These are phyloP conservation scores for Gloeopeniophorella convolvens DNA, from an alignment of 768 basidiomycete species.

Conservation along the genomic window DNA sequence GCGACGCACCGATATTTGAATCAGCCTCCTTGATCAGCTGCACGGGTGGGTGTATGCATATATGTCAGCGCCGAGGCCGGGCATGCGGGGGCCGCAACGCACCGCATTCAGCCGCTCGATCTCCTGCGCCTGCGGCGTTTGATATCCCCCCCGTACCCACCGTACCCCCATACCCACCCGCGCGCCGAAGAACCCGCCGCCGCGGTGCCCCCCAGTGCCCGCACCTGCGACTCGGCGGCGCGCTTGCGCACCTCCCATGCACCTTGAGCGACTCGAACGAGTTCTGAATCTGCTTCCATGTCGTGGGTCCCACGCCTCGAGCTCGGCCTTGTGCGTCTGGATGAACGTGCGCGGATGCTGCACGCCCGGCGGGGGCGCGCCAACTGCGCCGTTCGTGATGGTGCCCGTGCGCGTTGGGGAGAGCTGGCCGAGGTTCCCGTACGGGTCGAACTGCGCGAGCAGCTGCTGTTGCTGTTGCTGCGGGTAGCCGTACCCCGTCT, in stretches of 20 bases:
- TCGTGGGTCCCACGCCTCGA: constrained; percentile 35
- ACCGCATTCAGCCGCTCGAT: constrained; percentile 53
- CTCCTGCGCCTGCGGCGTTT: constrained; percentile 32
- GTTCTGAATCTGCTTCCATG: constrained; percentile 36
- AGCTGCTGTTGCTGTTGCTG: constrained; percentile 13
- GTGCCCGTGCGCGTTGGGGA: not conserved
- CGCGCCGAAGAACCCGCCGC: constrained; percentile 30
- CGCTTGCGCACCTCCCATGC: constrained; percentile 58
- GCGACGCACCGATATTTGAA: constrained; percentile 40
- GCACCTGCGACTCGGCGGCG: constrained; percentile 44
- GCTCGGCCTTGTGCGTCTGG: constrained; percentile 53
- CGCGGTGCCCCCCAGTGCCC: constrained; percentile 36
- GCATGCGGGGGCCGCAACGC: constrained; percentile 23
- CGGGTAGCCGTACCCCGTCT: constrained; percentile 18
- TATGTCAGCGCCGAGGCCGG: too few relatives aligned
- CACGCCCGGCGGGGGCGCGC: constrained; percentile 28
- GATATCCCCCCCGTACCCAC: constrained; percentile 13
- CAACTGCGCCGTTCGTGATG: not conserved
- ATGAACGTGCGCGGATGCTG: constrained; percentile 67
- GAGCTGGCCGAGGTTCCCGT: constrained; percentile 8
- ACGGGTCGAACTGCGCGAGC: constrained; percentile 21
- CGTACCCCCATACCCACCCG: constrained; percentile 23
- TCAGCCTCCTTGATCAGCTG: constrained; percentile 55
- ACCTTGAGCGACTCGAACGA: constrained; percentile 59
- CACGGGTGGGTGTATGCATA: too few relatives aligned